Conservation (phyloP, 1,139 yeast genomes). For the Insectozyma bohioensis region DNA sequence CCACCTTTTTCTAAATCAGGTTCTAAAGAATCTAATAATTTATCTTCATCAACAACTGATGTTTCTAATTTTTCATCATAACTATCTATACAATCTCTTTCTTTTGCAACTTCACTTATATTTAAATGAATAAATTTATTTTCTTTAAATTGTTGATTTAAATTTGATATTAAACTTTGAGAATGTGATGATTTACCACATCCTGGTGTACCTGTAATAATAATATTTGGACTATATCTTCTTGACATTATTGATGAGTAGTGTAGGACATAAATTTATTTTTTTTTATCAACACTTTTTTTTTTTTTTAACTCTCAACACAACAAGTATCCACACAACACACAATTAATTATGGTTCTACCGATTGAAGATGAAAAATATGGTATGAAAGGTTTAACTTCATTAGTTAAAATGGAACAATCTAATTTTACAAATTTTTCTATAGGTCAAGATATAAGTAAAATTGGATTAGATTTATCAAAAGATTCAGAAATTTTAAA, state of each 20-base stretch:
- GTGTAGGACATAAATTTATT: constrained; percentile 1
- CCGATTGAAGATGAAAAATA: constrained; percentile 48
- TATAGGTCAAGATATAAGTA: constrained; percentile 78
- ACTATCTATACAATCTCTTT: constrained; percentile 74
- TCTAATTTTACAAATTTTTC: constrained; percentile 70
- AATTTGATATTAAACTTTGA: constrained; percentile 53
- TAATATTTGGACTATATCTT: constrained; percentile 69
- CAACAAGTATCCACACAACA: neutral
- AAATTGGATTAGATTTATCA: constrained; percentile 67
- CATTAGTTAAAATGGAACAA: constrained; percentile 68
- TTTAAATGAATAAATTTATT: constrained; percentile 52
- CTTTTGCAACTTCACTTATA: constrained; percentile 81
- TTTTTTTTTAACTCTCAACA: too few species aligned
- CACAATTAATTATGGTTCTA: constrained; percentile 10
- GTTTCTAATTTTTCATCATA: constrained; percentile 85
- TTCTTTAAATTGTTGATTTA: constrained; percentile 27
- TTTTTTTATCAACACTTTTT: constrained; percentile 1
- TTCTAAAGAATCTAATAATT: constrained; percentile 77
- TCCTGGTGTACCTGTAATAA: constrained; percentile 97
- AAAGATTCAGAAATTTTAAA: constrained; percentile 53
- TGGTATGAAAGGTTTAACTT: constrained; percentile 73
- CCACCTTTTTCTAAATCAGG: constrained; percentile 84
- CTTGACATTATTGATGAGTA: constrained; percentile 22
- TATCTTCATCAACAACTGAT: constrained; percentile 90
- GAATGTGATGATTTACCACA: constrained; percentile 94